These are phyloP conservation scores for Priceomyces medius DNA, from an alignment of 805 yeast species.

Conservation along the genomic window DNA sequence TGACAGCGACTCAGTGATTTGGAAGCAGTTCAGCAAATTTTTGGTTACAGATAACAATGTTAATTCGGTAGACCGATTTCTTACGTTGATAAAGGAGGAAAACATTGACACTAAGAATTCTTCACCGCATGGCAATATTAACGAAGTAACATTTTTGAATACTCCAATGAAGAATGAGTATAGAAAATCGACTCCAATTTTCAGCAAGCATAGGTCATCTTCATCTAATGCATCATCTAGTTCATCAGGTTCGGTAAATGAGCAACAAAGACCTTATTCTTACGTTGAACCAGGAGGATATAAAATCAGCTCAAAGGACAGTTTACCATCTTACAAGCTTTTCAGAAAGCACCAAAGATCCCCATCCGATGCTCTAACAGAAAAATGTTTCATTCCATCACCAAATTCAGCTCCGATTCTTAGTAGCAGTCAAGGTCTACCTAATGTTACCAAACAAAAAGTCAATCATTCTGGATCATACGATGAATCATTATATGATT, in stretches of 20 bases:
- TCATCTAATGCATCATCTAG: conserved; percentile 19
- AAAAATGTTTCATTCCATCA: not conserved
- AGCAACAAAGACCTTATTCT: conserved; percentile 38
- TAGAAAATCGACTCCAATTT: conserved; percentile 33
- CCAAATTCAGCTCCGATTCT: conserved; percentile 1
- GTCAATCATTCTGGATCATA: conserved; percentile 1
- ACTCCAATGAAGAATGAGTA: conserved; percentile 22
- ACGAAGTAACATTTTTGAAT: conserved; percentile 1
- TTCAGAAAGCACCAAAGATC: conserved; percentile 65
- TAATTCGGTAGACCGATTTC: conserved; percentile 52
- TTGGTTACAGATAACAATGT: conserved; percentile 43
- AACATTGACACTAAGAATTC: not conserved
- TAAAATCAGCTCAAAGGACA: conserved; percentile 19
- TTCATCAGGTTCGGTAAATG: conserved; percentile 7
- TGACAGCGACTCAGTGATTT: conserved; percentile 46
- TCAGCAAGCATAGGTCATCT: conserved; percentile 21
- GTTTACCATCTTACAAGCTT: conserved; percentile 34
- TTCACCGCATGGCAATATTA: not conserved
- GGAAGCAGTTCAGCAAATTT: conserved; percentile 43
- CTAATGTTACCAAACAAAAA: not conserved
- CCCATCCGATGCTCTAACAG: conserved; percentile 34
- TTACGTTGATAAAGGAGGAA: conserved; percentile 19
- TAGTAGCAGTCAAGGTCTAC: not conserved
- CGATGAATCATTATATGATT: conserved; percentile 2
- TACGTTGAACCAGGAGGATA: conserved; percentile 32